Percentiles rank a stretch among this genome's conserved stretches.
phyloP scores from a whole-genome alignment of 176 grass and related monocot genomes.

The Juncus effusus region DNA sequence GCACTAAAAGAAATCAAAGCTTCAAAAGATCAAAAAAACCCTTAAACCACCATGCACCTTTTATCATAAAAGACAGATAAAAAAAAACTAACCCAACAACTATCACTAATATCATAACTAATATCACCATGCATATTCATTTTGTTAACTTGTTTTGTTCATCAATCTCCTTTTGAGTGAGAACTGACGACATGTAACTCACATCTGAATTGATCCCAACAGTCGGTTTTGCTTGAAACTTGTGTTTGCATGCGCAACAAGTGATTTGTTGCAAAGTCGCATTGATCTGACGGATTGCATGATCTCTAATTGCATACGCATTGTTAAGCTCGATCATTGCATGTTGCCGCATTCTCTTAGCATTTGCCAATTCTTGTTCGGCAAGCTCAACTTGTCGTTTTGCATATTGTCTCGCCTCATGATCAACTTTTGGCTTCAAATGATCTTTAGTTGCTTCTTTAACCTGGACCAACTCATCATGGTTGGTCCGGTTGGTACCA shows the following conservation, averaged over 20 bases:
- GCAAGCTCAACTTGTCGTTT: slow-evolving; percentile 65
- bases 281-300: slow-evolving; percentile 63
- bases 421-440: slow-evolving; percentile 33
- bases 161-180: slow-evolving; percentile 48
- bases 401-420: slow-evolving; percentile 51
- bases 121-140: slow-evolving; percentile 32
- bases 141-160: slow-evolving; percentile 30
- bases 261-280: slow-evolving; percentile 65
- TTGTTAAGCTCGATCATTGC: slow-evolving; percentile 67
- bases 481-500: neutral
- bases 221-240: slow-evolving; percentile 37
- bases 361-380: slow-evolving; percentile 62
- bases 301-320: slow-evolving; percentile 53
- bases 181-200: slow-evolving; percentile 66
- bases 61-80: slow-evolving; percentile 24
- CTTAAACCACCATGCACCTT: slow-evolving; percentile 21
- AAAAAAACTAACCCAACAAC: slow-evolving; percentile 16
- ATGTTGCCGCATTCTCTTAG: slow-evolving; percentile 56
- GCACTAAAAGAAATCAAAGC: slow-evolving; percentile 28
- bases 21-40: slow-evolving; percentile 29
- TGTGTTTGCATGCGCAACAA: slow-evolving; percentile 69
- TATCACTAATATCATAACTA: slow-evolving; percentile 27
- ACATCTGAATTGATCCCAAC: slow-evolving; percentile 45
- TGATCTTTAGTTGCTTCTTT: slow-evolving; percentile 42
- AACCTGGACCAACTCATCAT: slow-evolving; percentile 3